phyloP scores from a whole-genome alignment of 805 yeast genomes.

The Pichia cephalocereana region DNA sequence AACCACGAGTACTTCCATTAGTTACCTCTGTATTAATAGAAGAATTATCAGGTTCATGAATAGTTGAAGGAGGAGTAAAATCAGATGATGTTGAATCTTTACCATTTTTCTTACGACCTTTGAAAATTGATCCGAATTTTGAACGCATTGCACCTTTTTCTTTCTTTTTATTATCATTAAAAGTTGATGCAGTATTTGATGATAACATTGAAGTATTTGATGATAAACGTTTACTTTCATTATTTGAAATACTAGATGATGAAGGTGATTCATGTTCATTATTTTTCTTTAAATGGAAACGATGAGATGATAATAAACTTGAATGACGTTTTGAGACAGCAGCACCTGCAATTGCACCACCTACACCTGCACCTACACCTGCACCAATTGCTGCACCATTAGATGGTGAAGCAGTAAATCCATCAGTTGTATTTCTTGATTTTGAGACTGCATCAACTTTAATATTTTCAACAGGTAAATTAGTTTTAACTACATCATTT shows the following conservation, averaged over 20 bases:
- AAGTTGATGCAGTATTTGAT: slow-evolving; percentile 2
- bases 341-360: slow-evolving; percentile 11
- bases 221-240: slow-evolving; percentile 7
- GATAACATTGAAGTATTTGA: slow-evolving; percentile 9
- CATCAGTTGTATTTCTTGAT: slow-evolving; percentile 10
- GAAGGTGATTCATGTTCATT: background rate
- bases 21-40: slow-evolving; percentile 20
- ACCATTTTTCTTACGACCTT: slow-evolving; percentile 43
- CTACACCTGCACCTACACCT: slow-evolving; percentile 9
- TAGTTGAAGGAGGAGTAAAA: slow-evolving; percentile 13
- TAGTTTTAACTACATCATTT: slow-evolving; percentile 22
- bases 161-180: slow-evolving; percentile 10
- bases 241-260: background rate
- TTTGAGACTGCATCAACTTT: slow-evolving; percentile 8
- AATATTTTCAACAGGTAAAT: slow-evolving; percentile 20
- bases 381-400: slow-evolving; percentile 9
- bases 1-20: background rate
- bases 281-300: slow-evolving; percentile 8
- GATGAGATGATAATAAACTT: slow-evolving; percentile 5
- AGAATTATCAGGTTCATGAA: slow-evolving; percentile 26
- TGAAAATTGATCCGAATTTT: slow-evolving; percentile 65
- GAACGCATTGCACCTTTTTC: slow-evolving; percentile 44
- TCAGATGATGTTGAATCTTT: slow-evolving; percentile 21
- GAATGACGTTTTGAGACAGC: slow-evolving; percentile 7
- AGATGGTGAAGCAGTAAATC: slow-evolving; percentile 15